Conservation (phyloP, 352 stramenopile species). For the Phytophthora sp. region DNA sequence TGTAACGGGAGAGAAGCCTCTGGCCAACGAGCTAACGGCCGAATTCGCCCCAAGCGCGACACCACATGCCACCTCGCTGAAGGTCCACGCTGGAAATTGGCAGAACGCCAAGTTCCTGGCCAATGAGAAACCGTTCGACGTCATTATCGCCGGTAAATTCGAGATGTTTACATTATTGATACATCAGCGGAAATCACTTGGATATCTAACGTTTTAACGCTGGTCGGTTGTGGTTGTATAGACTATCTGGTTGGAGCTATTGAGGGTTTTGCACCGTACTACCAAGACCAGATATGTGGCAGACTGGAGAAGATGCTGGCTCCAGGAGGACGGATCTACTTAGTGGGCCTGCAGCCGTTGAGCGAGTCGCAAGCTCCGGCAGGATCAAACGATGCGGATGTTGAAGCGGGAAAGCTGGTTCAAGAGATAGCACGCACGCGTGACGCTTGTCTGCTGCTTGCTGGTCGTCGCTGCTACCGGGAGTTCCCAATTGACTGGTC, state of each 20-base stretch:
- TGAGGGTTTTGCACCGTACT: slow-evolving; percentile 92
- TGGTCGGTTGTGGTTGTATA: slow-evolving; percentile 10
- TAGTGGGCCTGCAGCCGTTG: slow-evolving; percentile 89
- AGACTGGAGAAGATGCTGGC: slow-evolving; percentile 78
- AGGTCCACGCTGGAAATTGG: slow-evolving; percentile 78
- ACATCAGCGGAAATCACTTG: neutral
- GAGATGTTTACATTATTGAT: slow-evolving; percentile 3
- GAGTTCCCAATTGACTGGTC: slow-evolving; percentile 93
- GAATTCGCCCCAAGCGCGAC: slow-evolving; percentile 46
- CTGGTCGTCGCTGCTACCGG: slow-evolving; percentile 86
- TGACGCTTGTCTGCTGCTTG: slow-evolving; percentile 92
- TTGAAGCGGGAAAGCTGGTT: slow-evolving; percentile 47
- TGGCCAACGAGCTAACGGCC: slow-evolving; percentile 48
- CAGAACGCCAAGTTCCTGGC: slow-evolving; percentile 66
- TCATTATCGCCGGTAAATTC: slow-evolving; percentile 68
- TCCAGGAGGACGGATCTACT: slow-evolving; percentile 87
- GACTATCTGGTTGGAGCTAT: slow-evolving; percentile 94
- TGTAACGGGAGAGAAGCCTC: slow-evolving; percentile 72
- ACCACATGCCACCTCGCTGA: slow-evolving; percentile 38
- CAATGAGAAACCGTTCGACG: slow-evolving; percentile 69
- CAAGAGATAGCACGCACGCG: slow-evolving; percentile 77
- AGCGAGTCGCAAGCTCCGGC: slow-evolving; percentile 54
- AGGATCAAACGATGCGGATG: slow-evolving; percentile 26
- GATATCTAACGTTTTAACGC: neutral
- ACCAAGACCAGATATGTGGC: slow-evolving; percentile 71